Percentiles rank a stretch among this genome's conserved stretches.
Evolutionary conservation across 129 eudicot species (phyloP).

Genomic region (Helianthus tuberosus): DNA sequence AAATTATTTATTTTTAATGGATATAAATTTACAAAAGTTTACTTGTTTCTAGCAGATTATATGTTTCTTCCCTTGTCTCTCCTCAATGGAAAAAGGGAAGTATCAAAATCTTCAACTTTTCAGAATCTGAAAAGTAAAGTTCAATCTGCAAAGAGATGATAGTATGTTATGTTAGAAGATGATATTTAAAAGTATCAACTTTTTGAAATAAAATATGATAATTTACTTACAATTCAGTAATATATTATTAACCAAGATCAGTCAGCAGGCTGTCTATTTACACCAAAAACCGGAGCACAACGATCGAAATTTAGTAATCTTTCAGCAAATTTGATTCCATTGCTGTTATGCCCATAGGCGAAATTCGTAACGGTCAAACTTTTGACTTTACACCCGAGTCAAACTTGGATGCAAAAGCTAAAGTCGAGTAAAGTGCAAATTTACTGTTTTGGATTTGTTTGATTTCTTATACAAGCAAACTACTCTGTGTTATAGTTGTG

Average conservation of each 20-base stretch:
- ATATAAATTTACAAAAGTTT: neutral
- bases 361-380: constrained; percentile 19
- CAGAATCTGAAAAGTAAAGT: neutral
- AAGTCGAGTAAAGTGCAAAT: constrained; percentile 49
- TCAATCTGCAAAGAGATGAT: neutral
- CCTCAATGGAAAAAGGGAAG: neutral
- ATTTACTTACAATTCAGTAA: constrained; percentile 17
- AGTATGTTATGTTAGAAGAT: neutral
- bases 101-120: neutral
- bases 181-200: neutral
- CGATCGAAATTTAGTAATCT: too few species aligned
- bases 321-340: neutral
- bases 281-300: neutral
- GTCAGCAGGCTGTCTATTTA: neutral
- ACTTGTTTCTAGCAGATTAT: constrained; percentile 1
- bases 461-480: too few species aligned
- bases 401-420: constrained; percentile 67
- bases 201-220: neutral
- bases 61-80: neutral
- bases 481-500: too few species aligned
- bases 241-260: constrained; percentile 1
- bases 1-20: neutral
- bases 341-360: too few species aligned
- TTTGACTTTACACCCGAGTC: constrained; percentile 50
- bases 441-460: too few species aligned